A percentile compares a stretch with the other conserved stretches of the same genome.
Conservation (phyloP, 129 eudicot genomes). For the Arctium minus region DNA sequence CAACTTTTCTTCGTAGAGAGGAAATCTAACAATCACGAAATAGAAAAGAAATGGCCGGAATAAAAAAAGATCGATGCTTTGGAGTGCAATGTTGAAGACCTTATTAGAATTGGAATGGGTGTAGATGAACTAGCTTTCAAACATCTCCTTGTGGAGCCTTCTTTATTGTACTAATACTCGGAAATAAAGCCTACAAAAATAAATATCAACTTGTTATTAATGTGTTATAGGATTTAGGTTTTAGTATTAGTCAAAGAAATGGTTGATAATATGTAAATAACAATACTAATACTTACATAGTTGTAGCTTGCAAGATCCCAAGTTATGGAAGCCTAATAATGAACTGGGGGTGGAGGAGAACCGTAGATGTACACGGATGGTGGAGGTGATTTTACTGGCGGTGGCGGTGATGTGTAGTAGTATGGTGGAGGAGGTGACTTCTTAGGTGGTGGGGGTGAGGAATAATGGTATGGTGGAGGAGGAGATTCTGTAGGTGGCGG, state of each 20-base stretch:
- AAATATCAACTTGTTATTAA: background rate
- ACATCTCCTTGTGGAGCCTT: constrained; percentile 27
- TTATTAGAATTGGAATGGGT: constrained; percentile 20
- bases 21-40: background rate
- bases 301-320: background rate
- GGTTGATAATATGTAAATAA: background rate
- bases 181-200: constrained; percentile 21
- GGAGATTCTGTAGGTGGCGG: constrained; percentile 21
- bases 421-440: constrained; percentile 30
- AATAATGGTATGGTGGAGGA: constrained; percentile 30
- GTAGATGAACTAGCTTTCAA: constrained; percentile 18
- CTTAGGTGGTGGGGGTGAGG: constrained; percentile 22
- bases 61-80: background rate
- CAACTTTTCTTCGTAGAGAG: constrained; percentile 4
- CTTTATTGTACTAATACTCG: constrained; percentile 21
- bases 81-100: constrained; percentile 26
- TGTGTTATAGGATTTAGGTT: background rate
- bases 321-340: constrained; percentile 21
- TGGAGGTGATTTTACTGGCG: constrained; percentile 27
- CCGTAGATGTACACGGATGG: constrained; percentile 29
- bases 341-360: constrained; percentile 40
- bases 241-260: background rate
- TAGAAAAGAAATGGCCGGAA: constrained; percentile 19
- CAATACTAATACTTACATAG: constrained; percentile 17
- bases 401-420: constrained; percentile 25